Base-by-base conservation (phyloP, 2,329 filamentous ascomycete genomes). In the Ascochyta viciae-villosae region DNA sequence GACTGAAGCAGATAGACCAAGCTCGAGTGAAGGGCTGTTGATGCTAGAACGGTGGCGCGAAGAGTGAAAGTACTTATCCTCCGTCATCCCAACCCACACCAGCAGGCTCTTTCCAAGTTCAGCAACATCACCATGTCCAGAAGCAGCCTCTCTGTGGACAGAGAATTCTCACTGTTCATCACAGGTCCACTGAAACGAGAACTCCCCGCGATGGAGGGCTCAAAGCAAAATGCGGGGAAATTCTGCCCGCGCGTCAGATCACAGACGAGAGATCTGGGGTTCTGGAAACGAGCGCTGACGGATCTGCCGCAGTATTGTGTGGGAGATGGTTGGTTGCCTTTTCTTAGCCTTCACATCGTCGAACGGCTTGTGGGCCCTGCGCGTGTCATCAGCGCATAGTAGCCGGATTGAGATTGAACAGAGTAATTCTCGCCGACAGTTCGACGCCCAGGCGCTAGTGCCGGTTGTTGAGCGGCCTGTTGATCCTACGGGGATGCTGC, bases 351-450 rank as follows among this genome's bases (percentile, higher is more conserved):
- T 60, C 52, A 53, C 57, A 50, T 55, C 44, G 52, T 60, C 54
- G 39, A 31, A 42, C 54, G 58, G 52, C 45, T 53, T 56, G 46
- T 63, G 62, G 54, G 58, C 42, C 54, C 45, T 44, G 45, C 50
- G 40, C 42, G 44, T 64, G 42, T 58, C 16, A 9, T 64, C 43
- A 42, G 59, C 37, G 60, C 54, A 46, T 57, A 39, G 42, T 35
- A 26, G 53, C 60, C 64, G 52, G 45, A 47, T 44, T 31, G 34
- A 22, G 37, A 29, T 59, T 57, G 29, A 60, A 64, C 27, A 44
- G 15, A 57, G 71, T 41, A 74, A 72, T 66, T 72, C 48, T 67
- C 67, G 64, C 70, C 71, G 71, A 62, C 48, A 8, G n/a, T 9
- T 43, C 33, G 49, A 3, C 23, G 27, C 41, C 48, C 9, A 47